Evolutionary conservation across 768 basidiomycete genomes (phyloP), one percentile per base, ranked within the genome.

Genomic region (Chalciporus chontae): DNA sequence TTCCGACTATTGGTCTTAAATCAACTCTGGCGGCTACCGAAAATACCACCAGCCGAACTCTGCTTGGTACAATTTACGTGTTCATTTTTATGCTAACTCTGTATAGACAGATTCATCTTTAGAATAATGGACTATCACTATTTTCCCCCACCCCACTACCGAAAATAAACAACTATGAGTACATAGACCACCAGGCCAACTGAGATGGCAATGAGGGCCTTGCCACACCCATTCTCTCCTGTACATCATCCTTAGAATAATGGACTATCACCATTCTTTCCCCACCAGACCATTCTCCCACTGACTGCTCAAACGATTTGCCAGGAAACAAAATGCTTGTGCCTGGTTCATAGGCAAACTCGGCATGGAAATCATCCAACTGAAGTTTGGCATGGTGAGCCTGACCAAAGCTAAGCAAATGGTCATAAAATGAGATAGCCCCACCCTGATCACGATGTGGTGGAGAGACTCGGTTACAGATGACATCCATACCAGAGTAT

Each of bases 391-490:
- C 36, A 26, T 26, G 26, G 21, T 39, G 18, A 7, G 8, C 19
- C 17, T 23, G 19, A n/a, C 52, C 52, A n/a, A 49, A n/a, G 40
- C 52, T 50, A 14, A 50, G 18, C 13, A 53, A 43, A 4, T 44
- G 13, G 36, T 53, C 43, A 34, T 53, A 53, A 5, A 27, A 26
- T 9, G 26, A 29, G 15, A 31, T 23, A 21, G 17, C 23, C 5
- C 45, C 32, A 8, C 43, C 45, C 18, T 11, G 14, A 39, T 51
- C 50, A 6, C 23, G 34, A 29, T 51, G 50, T 10, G 19, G 34
- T 21, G 34, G 37, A 23, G 50, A 47, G 21, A 38, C 37, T 19
- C 45, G 34, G 50, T 51, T 51, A 26, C 26, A 26, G 26, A 26
- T 26, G 5, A 26, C 26, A 26, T 26, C 26, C 26, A 26, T 26